phyloP scores from a whole-genome alignment of 768 basidiomycete species.

The Amanita polypyramis region DNA sequence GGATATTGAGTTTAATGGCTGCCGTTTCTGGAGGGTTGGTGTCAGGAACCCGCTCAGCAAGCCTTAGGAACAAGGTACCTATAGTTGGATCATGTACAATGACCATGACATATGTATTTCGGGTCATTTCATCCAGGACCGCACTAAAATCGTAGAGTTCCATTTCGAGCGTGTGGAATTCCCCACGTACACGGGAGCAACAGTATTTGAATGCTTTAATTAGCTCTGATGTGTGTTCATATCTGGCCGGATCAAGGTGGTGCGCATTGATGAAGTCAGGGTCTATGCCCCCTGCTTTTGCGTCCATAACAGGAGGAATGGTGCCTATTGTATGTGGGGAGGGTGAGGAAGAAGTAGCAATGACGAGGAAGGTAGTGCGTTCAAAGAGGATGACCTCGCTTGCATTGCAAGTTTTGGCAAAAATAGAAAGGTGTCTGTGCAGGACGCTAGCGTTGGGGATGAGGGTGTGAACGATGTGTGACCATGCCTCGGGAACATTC shows the following conservation, averaged over 20 bases:
- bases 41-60: slow-evolving; percentile 4
- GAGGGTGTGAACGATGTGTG: slow-evolving; percentile 90
- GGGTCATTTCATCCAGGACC: slow-evolving; percentile 85
- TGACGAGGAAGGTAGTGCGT: slow-evolving; percentile 95
- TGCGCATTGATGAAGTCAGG: slow-evolving; percentile 23
- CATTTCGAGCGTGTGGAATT: slow-evolving; percentile 82
- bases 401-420: slow-evolving; percentile 80
- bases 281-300: slow-evolving; percentile 13
- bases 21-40: slow-evolving; percentile 60
- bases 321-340: slow-evolving; percentile 23
- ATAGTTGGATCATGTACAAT: slow-evolving; percentile 85
- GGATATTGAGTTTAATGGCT: slow-evolving; percentile 79
- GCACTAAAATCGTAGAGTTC: slow-evolving; percentile 80
- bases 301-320: slow-evolving; percentile 13
- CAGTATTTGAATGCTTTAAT: slow-evolving; percentile 94
- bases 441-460: slow-evolving; percentile 93
- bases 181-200: slow-evolving; percentile 75
- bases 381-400: slow-evolving; percentile 96
- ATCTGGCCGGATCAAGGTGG: slow-evolving; percentile 56
- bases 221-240: slow-evolving; percentile 84
- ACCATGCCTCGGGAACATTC: slow-evolving; percentile 71
- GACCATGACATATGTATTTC: slow-evolving; percentile 87
- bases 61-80: slow-evolving; percentile 36
- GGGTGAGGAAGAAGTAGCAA: slow-evolving; percentile 64
- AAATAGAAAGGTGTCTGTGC: slow-evolving; percentile 74